These are phyloP conservation scores for Aurinia saxatilis DNA, from an alignment of 345 rosid genomes.

Conservation along the genomic window DNA sequence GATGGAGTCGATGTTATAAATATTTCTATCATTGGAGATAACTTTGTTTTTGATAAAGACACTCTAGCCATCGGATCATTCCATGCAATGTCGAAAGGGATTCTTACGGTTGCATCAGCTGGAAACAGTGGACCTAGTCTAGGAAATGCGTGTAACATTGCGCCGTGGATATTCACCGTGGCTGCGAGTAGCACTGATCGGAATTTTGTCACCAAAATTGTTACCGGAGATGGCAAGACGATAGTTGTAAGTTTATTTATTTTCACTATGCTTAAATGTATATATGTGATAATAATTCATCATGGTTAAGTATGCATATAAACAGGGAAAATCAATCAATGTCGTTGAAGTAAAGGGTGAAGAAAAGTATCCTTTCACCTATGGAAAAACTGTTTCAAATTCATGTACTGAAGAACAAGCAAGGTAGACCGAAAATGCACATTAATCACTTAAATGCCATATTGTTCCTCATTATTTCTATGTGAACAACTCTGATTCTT, in stretches of 20 bases:
- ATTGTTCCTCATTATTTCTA: not conserved
- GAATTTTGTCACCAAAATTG: constrained; percentile 13
- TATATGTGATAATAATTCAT: too few species aligned
- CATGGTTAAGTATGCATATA: not conserved
- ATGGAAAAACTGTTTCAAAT: not conserved
- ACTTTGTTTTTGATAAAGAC: not conserved
- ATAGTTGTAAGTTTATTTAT: not conserved
- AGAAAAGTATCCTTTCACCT: constrained; percentile 7
- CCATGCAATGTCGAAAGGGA: constrained; percentile 37
- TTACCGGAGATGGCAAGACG: constrained; percentile 28
- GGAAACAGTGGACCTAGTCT: constrained; percentile 20
- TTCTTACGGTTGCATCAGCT: too few species aligned
- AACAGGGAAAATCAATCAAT: constrained; percentile 31
- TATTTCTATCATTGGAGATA: not conserved
- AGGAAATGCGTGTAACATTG: not conserved
- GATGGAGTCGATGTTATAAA: constrained; percentile 40
- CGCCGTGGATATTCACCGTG: constrained; percentile 36
- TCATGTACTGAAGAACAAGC: constrained; percentile 1
- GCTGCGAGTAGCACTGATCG: constrained; percentile 40
- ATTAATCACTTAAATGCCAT: not conserved
- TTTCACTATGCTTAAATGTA: not conserved
- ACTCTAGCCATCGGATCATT: constrained; percentile 31
- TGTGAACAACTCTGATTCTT: not conserved
- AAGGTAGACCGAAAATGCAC: not conserved
- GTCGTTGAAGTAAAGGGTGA: constrained; percentile 5